Base-by-base conservation (phyloP, 1,284 basidiomycete genomes). In the Schizophyllum commune region DNA sequence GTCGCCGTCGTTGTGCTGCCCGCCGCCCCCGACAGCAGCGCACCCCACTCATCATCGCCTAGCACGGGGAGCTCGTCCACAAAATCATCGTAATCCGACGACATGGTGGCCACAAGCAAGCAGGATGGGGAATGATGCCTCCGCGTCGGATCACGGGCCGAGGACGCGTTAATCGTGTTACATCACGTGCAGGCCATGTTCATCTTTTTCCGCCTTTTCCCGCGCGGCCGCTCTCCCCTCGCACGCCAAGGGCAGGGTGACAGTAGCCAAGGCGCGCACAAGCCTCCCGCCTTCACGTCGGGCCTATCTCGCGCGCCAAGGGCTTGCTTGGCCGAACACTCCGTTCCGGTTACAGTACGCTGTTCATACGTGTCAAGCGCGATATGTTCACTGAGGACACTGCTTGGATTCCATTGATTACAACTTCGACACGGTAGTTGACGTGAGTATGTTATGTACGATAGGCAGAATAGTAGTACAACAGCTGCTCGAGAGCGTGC, bases 31-130 rank as follows among this genome's bases (percentile, higher is more conserved):
- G 39, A 47, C 9, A 78, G 69, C 21, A 79, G 58, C 15, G 64
- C 62, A 20, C 70, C 70, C 77, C 77, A 79, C 63, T 79, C 71
- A 56, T 77, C 65, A 57, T 70, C 72, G 59, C 73, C 70, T 32
- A 80, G 65, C 56, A 69, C 73, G 1, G 77, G 75, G 57, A 81
- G 77, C 20, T 80, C 77, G 61, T 81, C 81, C 1, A 74, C 74
- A 58, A 79, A 61, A 60, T 69, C 63, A 63, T 77, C 66, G 51
- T 74, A 75, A 20, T 70, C 70, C 60, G 79, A 76, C 13, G 72
- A 73, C 72, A 75, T 74, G 60, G 59, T 65, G 52, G 60, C 39
- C 52, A 32, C 33, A 55, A 56, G 55, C 47, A 22, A 55, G 58
- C 19, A n/a, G 55, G 9, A 39, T 33, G 32, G 33, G 32, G 39